A percentile compares a stretch with the other conserved stretches of the same genome.
Conservation (phyloP, 1,284 basidiomycete species). For the Psilocybe mexicana region DNA sequence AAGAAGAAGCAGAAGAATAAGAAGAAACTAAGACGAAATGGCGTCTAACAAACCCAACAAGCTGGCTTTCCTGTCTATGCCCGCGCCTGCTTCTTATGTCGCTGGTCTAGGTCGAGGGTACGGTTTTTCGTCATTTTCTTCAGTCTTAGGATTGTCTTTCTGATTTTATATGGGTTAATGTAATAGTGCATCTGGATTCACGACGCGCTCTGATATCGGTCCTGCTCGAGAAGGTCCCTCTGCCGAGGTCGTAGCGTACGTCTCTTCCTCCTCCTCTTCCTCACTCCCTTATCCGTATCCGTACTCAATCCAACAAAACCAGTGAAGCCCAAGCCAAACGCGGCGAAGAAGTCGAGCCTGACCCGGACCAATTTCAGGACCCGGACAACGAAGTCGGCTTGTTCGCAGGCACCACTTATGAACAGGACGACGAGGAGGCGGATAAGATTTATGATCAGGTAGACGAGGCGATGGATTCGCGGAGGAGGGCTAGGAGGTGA, state of each 20-base stretch:
- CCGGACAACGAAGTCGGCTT: slow-evolving; percentile 97
- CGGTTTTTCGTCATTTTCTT: slow-evolving; percentile 25
- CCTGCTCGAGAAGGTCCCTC: slow-evolving; percentile 94
- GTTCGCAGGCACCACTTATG: slow-evolving; percentile 95
- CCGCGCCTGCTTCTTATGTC: slow-evolving; percentile 91
- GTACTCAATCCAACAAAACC: slow-evolving; percentile 1
- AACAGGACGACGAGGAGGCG: slow-evolving; percentile 97
- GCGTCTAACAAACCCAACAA: slow-evolving; percentile 66
- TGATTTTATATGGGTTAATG: neutral
- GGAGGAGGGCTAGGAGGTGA: slow-evolving; percentile 78
- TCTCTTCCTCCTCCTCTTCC: neutral
- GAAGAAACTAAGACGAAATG: slow-evolving; percentile 16
- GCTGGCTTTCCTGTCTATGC: slow-evolving; percentile 81
- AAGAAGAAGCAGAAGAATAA: slow-evolving; percentile 10
- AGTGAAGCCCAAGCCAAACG: slow-evolving; percentile 82
- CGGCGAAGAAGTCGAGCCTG: slow-evolving; percentile 84
- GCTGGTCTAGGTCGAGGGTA: slow-evolving; percentile 95
- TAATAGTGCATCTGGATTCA: slow-evolving; percentile 89
- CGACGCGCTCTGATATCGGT: slow-evolving; percentile 98
- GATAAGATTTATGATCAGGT: slow-evolving; percentile 93
- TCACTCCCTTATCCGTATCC: neutral
- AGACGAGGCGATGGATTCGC: slow-evolving; percentile 87
- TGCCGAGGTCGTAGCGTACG: slow-evolving; percentile 82
- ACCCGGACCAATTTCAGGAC: slow-evolving; percentile 91
- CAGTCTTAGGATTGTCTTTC: neutral